Evolutionary conservation across 1,284 basidiomycete genomes (phyloP).

Genomic region (Ceratobasidium sp.): DNA sequence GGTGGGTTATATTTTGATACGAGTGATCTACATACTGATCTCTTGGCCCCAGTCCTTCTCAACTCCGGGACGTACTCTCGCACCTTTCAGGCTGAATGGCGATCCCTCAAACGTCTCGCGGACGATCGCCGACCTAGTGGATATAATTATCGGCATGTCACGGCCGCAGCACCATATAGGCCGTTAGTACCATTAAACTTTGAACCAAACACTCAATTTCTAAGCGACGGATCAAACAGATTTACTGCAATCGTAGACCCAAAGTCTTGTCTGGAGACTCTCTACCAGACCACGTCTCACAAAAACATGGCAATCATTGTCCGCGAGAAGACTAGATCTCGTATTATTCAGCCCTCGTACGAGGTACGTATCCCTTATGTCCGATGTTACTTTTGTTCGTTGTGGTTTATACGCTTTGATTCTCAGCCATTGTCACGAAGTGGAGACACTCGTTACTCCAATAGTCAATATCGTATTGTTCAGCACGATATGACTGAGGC

Average conservation of each 20-base stretch:
- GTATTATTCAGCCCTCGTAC: too few species aligned
- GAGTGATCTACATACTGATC: background rate
- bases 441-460: too few species aligned
- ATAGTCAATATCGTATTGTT: too few species aligned
- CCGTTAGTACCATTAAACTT: background rate
- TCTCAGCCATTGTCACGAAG: too few species aligned
- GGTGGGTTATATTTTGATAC: background rate
- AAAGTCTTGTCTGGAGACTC: background rate
- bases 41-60: background rate
- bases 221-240: background rate
- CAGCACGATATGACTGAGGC: too few species aligned
- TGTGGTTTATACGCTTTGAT: too few species aligned
- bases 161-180: background rate
- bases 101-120: background rate
- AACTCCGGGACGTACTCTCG: background rate
- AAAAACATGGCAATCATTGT: too few species aligned
- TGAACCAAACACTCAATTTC: background rate
- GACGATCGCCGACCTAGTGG: background rate
- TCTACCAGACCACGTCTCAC: background rate
- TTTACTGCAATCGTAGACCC: background rate
- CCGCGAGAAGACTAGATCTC: too few species aligned
- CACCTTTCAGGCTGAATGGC: background rate
- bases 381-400: too few species aligned
- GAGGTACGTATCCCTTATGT: too few species aligned
- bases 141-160: background rate